These are phyloP conservation scores for Candida pseudofarinosa DNA, from an alignment of 805 yeast genomes.

Conservation along the genomic window DNA sequence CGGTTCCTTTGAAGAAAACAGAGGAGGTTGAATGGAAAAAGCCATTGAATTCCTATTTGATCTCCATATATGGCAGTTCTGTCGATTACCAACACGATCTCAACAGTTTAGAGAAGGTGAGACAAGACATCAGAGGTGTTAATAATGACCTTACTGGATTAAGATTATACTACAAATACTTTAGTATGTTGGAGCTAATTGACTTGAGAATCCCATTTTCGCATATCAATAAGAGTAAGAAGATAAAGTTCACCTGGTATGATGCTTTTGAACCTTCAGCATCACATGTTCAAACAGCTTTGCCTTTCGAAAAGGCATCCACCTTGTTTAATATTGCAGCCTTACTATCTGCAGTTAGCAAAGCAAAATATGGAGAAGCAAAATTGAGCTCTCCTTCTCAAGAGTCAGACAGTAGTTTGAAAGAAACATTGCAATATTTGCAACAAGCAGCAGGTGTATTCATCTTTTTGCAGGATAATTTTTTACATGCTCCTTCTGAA, in stretches of 20 bases:
- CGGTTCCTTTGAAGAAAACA: constrained; percentile 41
- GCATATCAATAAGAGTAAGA: constrained; percentile 39
- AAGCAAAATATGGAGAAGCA: constrained; percentile 23
- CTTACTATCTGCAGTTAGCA: constrained; percentile 49
- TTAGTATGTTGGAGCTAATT: constrained; percentile 75
- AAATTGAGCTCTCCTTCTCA: constrained; percentile 20
- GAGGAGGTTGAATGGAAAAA: constrained; percentile 62
- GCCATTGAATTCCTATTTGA: constrained; percentile 56
- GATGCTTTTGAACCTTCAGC: constrained; percentile 57
- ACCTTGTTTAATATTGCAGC: constrained; percentile 76
- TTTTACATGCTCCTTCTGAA: constrained; percentile 80
- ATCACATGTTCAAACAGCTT: constrained; percentile 63
- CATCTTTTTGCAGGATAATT: constrained; percentile 69
- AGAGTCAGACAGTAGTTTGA: constrained; percentile 43
- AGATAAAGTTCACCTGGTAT: constrained; percentile 69
- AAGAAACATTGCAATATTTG: constrained; percentile 54
- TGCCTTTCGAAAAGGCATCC: constrained; percentile 88
- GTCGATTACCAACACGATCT: constrained; percentile 58
- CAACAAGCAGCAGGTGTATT: constrained; percentile 80
- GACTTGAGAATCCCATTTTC: constrained; percentile 71
- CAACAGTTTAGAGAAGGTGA: constrained; percentile 48
- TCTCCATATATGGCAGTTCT: constrained; percentile 58
- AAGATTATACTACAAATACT: constrained; percentile 62
- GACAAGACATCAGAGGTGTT: constrained; percentile 55
- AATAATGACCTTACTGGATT: constrained; percentile 42